phyloP scores from a whole-genome alignment of 2,329 filamentous ascomycete species.

The Phialophora macrospora region DNA sequence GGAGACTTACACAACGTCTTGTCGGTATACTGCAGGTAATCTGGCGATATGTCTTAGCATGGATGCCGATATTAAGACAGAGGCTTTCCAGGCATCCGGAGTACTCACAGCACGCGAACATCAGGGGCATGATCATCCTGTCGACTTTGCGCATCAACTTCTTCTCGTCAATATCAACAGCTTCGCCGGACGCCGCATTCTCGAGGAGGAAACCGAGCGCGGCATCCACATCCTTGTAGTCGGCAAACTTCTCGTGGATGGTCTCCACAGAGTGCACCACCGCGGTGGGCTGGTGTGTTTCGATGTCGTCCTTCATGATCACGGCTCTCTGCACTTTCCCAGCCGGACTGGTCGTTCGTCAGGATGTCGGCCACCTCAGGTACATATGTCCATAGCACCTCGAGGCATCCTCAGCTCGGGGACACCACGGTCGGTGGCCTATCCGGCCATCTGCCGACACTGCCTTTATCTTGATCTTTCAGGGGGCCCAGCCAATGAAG shows the following conservation, averaged over 20 bases:
- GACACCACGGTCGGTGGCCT: conserved; percentile 7
- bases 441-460: conserved; percentile 7
- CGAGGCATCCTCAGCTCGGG: not conserved
- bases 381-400: not conserved
- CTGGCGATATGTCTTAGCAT: not conserved
- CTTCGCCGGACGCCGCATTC: conserved; percentile 40
- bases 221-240: conserved; percentile 42
- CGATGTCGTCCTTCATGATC: conserved; percentile 25
- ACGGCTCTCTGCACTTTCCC: not conserved
- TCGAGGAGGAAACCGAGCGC: conserved; percentile 46
- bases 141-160: conserved; percentile 46
- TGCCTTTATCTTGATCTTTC: conserved; percentile 1
- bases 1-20: conserved; percentile 57
- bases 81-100: not conserved
- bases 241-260: conserved; percentile 18
- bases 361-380: not conserved
- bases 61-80: not conserved
- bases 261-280: conserved; percentile 13
- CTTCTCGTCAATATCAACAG: conserved; percentile 41
- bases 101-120: conserved; percentile 52
- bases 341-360: not conserved
- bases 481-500: not conserved
- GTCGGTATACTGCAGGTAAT: conserved; percentile 60
- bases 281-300: conserved; percentile 6
- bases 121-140: conserved; percentile 56